phyloP scores from a whole-genome alignment of 805 yeast genomes.

The Myxozyma neotropica region DNA sequence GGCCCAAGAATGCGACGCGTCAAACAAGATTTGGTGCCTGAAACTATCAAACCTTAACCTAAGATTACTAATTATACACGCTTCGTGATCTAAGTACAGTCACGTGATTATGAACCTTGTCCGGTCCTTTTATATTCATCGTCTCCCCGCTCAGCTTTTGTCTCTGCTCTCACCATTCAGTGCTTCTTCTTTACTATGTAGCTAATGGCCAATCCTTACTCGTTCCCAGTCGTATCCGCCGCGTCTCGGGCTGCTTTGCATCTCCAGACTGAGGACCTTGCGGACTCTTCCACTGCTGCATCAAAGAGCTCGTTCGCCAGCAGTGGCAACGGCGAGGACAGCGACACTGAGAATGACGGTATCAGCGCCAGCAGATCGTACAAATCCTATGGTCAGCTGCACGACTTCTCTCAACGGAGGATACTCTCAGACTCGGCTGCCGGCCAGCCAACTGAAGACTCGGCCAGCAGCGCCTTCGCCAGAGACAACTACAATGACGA shows the following conservation, averaged over 20 bases:
- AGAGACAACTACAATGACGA: not conserved
- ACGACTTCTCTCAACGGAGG: not conserved
- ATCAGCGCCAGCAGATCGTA: not conserved
- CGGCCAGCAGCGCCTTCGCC: not conserved
- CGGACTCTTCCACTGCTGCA: too few relatives aligned
- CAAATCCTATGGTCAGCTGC: slow-evolving; percentile 3
- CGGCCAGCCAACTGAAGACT: not conserved
- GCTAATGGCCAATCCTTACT: not conserved
- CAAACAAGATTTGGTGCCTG: slow-evolving; percentile 8
- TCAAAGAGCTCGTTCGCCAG: too few relatives aligned
- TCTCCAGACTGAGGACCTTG: slow-evolving; percentile 2
- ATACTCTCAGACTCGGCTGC: slow-evolving; percentile 5
- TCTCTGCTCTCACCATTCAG: too few relatives aligned
- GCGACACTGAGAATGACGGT: not conserved
- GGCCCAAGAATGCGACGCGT: slow-evolving; percentile 13
- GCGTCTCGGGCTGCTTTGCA: not conserved
- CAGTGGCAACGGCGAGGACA: too few relatives aligned
- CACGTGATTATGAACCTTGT: not conserved
- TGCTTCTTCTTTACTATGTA: too few relatives aligned
- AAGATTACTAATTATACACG: not conserved
- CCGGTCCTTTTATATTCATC: not conserved
- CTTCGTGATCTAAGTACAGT: too few relatives aligned
- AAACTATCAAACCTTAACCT: not conserved
- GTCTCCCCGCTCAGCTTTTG: not conserved
- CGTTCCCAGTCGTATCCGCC: not conserved